Evolutionary conservation across 352 stramenopile genomes (phyloP).

Genomic region (Pythium aquatile): DNA sequence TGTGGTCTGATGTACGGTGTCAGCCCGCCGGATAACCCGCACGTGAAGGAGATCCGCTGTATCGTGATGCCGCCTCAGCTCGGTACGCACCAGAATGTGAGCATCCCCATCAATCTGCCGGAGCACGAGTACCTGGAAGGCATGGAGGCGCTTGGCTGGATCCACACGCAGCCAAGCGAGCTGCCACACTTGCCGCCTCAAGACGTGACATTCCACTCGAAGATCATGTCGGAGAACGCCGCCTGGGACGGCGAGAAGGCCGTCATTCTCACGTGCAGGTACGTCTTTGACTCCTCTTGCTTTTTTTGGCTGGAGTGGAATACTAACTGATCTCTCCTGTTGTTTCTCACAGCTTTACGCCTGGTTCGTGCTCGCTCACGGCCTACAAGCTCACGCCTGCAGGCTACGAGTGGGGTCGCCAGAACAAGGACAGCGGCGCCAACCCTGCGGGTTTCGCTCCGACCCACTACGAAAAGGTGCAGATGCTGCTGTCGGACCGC

Average conservation of each 20-base stretch:
- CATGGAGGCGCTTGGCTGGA: slow-evolving; percentile 98
- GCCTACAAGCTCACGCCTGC: slow-evolving; percentile 97
- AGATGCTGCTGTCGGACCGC: slow-evolving; percentile 99
- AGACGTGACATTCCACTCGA: slow-evolving; percentile 96
- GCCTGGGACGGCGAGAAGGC: slow-evolving; percentile 97
- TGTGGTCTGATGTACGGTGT: slow-evolving; percentile 99
- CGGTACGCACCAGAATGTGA: slow-evolving; percentile 97
- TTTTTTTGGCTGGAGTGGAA: background rate
- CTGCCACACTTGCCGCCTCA: slow-evolving; percentile 94
- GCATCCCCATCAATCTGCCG: slow-evolving; percentile 95
- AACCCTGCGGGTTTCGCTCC: slow-evolving; percentile 94
- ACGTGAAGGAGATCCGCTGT: slow-evolving; percentile 99
- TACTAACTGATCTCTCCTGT: slow-evolving; percentile 14
- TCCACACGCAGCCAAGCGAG: slow-evolving; percentile 99
- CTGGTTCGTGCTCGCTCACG: slow-evolving; percentile 98
- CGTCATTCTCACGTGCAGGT: slow-evolving; percentile 95
- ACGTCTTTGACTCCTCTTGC: slow-evolving; percentile 9
- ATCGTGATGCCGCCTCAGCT: slow-evolving; percentile 99
- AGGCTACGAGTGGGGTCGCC: slow-evolving; percentile 97
- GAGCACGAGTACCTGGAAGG: slow-evolving; percentile 97
- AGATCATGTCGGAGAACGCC: slow-evolving; percentile 97
- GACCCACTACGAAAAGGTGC: slow-evolving; percentile 98
- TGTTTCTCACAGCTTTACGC: slow-evolving; percentile 94
- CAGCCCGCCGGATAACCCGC: slow-evolving; percentile 96
- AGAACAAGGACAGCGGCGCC: slow-evolving; percentile 96